phyloP scores from a whole-genome alignment of 306 rosid species.

The Aeschynomene evenia region DNA sequence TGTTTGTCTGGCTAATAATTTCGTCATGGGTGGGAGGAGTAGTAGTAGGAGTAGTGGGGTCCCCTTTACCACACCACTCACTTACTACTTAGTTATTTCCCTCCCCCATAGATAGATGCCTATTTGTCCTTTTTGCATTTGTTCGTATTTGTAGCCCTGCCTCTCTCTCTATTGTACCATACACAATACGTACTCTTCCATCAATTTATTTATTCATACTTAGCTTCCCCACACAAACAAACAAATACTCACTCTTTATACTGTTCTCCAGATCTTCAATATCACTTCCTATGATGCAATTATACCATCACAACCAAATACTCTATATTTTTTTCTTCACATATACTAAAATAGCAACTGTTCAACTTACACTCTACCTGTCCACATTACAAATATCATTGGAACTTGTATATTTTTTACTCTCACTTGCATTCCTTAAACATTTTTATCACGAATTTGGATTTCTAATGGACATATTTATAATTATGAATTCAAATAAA shows the following conservation, averaged over 20 bases:
- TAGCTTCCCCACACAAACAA: background rate
- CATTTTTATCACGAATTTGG: too few relatives aligned
- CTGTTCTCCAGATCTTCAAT: background rate
- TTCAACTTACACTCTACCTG: too few relatives aligned
- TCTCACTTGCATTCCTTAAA: too few relatives aligned
- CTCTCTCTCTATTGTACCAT: too few relatives aligned
- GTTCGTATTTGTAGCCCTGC: constrained; percentile 43
- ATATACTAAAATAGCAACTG: too few relatives aligned
- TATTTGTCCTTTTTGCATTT: constrained; percentile 57
- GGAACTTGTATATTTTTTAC: too few relatives aligned
- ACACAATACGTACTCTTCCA: background rate
- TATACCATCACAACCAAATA: background rate
- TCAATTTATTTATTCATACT: background rate
- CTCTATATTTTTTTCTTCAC: too few relatives aligned
- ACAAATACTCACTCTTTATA: constrained; percentile 9
- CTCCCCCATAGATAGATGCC: too few relatives aligned
- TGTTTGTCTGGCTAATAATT: constrained; percentile 59
- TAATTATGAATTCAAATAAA: too few relatives aligned
- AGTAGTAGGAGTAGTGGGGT: constrained; percentile 44
- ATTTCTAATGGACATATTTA: too few relatives aligned
- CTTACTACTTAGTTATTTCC: constrained; percentile 49
- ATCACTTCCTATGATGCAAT: background rate
- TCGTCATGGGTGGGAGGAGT: constrained; percentile 49
- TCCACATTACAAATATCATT: too few relatives aligned
- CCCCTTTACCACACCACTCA: constrained; percentile 35